These are phyloP conservation scores for Carex kokanica DNA, from an alignment of 176 grass and related monocot genomes.

Conservation along the genomic window DNA sequence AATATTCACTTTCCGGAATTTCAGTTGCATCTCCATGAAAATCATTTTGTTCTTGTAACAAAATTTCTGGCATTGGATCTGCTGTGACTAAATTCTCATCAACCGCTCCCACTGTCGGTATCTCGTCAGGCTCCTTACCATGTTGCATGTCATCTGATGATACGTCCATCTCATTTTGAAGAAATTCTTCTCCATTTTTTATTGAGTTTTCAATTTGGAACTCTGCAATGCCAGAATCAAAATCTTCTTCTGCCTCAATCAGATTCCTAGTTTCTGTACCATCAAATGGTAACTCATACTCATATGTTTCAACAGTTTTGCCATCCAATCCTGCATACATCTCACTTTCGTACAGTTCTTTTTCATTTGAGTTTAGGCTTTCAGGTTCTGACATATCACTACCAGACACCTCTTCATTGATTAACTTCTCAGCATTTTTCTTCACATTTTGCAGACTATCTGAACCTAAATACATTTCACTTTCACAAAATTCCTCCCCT, in stretches of 20 bases:
- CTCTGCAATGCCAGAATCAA: constrained; percentile 31
- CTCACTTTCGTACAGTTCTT: neutral
- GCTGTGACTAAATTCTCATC: neutral
- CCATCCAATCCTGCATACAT: constrained; percentile 11
- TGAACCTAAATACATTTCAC: neutral
- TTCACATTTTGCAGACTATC: neutral
- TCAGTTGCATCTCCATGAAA: neutral
- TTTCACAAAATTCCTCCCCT: constrained; percentile 12
- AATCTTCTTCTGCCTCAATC: constrained; percentile 32
- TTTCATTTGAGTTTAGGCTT: constrained; percentile 6
- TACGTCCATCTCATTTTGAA: constrained; percentile 2
- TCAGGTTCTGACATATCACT: neutral
- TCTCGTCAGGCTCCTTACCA: constrained; percentile 29
- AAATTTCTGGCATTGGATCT: neutral
- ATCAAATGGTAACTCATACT: constrained; percentile 31
- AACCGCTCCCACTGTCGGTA: constrained; percentile 6
- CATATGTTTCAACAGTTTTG: constrained; percentile 18
- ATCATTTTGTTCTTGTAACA: neutral
- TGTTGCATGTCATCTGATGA: constrained; percentile 24
- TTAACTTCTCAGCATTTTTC: neutral
- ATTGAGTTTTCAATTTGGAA: constrained; percentile 15
- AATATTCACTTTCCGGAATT: neutral
- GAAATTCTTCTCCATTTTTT: constrained; percentile 13
- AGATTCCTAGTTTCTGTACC: constrained; percentile 28
- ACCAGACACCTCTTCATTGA: neutral